Evolutionary conservation across 2,329 filamentous ascomycete genomes (phyloP), one percentile per base, ranked within the genome.

Genomic region (Beauveria pseudobassiana): DNA sequence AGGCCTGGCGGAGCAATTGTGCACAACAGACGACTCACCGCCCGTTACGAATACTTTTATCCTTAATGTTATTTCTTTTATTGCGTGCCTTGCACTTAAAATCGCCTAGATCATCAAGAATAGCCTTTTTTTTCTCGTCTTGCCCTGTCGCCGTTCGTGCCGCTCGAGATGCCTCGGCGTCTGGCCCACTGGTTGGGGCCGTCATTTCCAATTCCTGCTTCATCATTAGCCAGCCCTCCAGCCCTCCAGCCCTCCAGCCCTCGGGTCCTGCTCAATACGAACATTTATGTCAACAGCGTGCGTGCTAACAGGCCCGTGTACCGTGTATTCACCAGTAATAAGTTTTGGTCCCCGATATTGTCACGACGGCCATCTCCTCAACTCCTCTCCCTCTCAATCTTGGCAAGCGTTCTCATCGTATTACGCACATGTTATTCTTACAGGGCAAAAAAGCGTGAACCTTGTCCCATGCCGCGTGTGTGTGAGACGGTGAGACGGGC

Each of bases 131-230:
- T 22, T 24, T 38, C 38, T 52, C 1, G 5, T 22, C 26, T 50
- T 50, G 49, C 30, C 49, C 49, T n/a, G 5, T 42, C 8, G 26
- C 38, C 16, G 20, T 12, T 10, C 24, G n/a, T 9, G 26, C 38
- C 16, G 14, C 22, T 10, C 24, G n/a, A 43, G 22, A 57, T 50
- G 55, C 45, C 56, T 59, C 46, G 22, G 52, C 30, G 46, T 22
- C 22, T 59, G 55, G 55, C 22, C 30, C 28, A 58, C 45, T 57
- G 43, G 5, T n/a, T 24, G 22, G 34, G 28, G 20, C 20, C 16
- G 28, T 51, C 48, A 59, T 59, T 59, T 59, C 46, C 56, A 59
- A 59, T 59, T 51, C 45, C 56, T 59, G 22, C 48, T 59, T 43
- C 46, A 43, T 42, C 34, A 59, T 59, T 59, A 50, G 56, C 56